Conservation (phyloP, 129 eudicot genomes). For the Lactuca saligna region DNA sequence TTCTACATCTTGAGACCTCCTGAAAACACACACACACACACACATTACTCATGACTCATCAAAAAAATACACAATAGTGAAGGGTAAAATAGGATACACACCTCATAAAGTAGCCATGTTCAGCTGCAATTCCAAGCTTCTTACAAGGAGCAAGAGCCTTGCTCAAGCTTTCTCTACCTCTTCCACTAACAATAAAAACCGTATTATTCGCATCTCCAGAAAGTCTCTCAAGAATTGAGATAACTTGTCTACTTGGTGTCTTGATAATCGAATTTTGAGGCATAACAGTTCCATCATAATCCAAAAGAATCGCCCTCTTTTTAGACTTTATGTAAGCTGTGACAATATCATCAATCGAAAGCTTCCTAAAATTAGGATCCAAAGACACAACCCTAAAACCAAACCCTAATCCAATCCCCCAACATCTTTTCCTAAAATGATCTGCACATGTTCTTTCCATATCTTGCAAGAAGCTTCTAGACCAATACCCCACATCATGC, state of each 20-base stretch:
- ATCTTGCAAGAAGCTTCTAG: conserved; percentile 85
- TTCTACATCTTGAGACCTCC: conserved; percentile 64
- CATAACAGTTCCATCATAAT: conserved; percentile 93
- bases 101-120: conserved; percentile 96
- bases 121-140: conserved; percentile 92
- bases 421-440: conserved; percentile 77
- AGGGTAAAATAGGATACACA: conserved; percentile 21
- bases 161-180: conserved; percentile 80
- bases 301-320: conserved; percentile 77
- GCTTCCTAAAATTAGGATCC: conserved; percentile 87
- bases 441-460: conserved; percentile 87
- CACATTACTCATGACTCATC: too few relatives aligned
- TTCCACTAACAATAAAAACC: conserved; percentile 89
- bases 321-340: conserved; percentile 57
- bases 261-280: conserved; percentile 73
- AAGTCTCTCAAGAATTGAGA: conserved; percentile 60
- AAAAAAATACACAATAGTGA: too few relatives aligned
- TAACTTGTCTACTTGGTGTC: conserved; percentile 69
- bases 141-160: conserved; percentile 66
- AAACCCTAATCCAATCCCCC: conserved; percentile 90
- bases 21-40: conserved; percentile 27
- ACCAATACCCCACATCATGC: conserved; percentile 86
- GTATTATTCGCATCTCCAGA: conserved; percentile 61
- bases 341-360: conserved; percentile 68
- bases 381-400: conserved; percentile 84